These are phyloP conservation scores for Gypsophila paniculata DNA, from an alignment of 179 eudicot species.

Conservation along the genomic window DNA sequence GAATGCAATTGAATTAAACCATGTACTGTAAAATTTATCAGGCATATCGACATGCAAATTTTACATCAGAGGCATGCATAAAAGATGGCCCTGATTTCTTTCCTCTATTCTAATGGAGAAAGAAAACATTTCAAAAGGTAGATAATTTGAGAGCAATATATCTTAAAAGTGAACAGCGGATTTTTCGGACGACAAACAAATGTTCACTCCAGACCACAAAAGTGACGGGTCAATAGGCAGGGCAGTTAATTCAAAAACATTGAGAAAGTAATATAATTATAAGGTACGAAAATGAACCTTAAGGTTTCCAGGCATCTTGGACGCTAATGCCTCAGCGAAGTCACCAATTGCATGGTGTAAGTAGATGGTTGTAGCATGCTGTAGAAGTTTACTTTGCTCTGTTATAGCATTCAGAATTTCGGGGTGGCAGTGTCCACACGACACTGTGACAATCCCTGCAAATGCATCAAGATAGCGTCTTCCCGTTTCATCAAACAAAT, in stretches of 20 bases:
- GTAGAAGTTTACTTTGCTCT: conserved; percentile 89
- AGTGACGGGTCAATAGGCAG: not conserved
- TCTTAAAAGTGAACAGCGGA: too few species aligned
- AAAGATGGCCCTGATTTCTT: not conserved
- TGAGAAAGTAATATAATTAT: not conserved
- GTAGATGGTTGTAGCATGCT: conserved; percentile 93
- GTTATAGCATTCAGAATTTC: conserved; percentile 64
- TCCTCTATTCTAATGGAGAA: not conserved
- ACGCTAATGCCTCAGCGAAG: conserved; percentile 90
- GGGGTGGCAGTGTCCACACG: conserved; percentile 99
- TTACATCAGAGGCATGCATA: conserved; percentile 3
- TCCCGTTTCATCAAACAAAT: conserved; percentile 83
- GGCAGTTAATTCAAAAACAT: not conserved
- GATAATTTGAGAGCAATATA: not conserved
- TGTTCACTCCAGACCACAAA: not conserved
- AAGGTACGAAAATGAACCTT: conserved; percentile 45
- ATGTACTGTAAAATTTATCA: too few species aligned
- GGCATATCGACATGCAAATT: too few species aligned
- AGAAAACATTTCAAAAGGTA: not conserved
- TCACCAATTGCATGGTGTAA: conserved; percentile 93
- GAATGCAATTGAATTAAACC: not conserved
- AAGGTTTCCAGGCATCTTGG: conserved; percentile 95
- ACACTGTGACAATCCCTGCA: conserved; percentile 96
- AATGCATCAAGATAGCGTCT: conserved; percentile 97
- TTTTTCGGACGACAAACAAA: too few species aligned